Conservation (phyloP, 2,329 filamentous ascomycete genomes). For the Cylindrodendrum hubeiense region DNA sequence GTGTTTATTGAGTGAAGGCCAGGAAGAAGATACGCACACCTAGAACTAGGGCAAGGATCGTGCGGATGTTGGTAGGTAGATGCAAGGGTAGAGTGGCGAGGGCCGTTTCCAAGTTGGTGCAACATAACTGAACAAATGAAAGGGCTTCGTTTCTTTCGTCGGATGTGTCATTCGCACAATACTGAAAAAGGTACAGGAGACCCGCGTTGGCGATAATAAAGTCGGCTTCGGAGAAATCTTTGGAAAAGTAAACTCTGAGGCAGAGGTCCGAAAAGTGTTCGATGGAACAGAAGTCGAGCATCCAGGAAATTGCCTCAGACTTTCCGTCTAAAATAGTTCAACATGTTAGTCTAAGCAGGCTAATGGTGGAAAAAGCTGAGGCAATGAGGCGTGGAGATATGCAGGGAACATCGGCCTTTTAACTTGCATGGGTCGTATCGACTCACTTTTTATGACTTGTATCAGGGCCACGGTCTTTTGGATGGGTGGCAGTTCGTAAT, state of each 20-base stretch:
- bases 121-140: conserved; percentile 38
- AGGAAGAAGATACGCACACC: conserved; percentile 26
- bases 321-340: background rate
- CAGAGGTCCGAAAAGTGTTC: conserved; percentile 47
- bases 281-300: conserved; percentile 44
- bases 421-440: no score
- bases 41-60: conserved; percentile 38
- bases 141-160: conserved; percentile 30
- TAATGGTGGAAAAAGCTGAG: no score
- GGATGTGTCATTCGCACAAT: conserved; percentile 20
- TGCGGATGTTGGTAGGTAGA: conserved; percentile 43
- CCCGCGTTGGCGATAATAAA: conserved; percentile 49
- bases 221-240: conserved; percentile 46
- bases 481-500: conserved; percentile 34
- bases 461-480: conserved; percentile 37
- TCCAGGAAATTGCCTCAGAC: conserved; percentile 37
- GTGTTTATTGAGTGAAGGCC: conserved; percentile 37
- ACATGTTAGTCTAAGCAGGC: no score
- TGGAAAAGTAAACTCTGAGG: conserved; percentile 48
- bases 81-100: conserved; percentile 47
- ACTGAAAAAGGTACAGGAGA: conserved; percentile 45
- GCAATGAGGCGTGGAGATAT: no score
- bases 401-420: no score
- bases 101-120: conserved; percentile 46
- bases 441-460: conserved; percentile 32